These are phyloP conservation scores for Lentinula sp. DNA, from an alignment of 768 basidiomycete genomes.

Conservation along the genomic window DNA sequence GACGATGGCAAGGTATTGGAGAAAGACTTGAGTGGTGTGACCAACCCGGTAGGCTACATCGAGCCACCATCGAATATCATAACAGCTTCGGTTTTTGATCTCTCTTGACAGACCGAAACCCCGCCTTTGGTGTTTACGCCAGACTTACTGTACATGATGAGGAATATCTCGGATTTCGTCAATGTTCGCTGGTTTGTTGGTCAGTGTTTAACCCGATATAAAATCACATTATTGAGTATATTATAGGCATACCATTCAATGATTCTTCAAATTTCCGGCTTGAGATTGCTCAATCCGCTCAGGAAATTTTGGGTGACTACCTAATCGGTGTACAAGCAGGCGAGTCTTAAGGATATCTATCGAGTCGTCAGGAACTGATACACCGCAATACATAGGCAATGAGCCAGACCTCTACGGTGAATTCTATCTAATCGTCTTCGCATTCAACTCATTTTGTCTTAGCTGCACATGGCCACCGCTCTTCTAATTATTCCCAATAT, in stretches of 20 bases:
- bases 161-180: constrained; percentile 35
- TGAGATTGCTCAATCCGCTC: constrained; percentile 38
- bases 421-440: not conserved
- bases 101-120: constrained; percentile 37
- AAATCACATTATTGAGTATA: not conserved
- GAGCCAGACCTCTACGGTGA: constrained; percentile 31
- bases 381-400: not conserved
- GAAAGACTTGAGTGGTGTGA: constrained; percentile 24
- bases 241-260: constrained; percentile 40
- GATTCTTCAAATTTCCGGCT: constrained; percentile 33
- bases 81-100: not conserved
- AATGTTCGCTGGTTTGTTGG: constrained; percentile 47
- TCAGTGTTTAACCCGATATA: constrained; percentile 7
- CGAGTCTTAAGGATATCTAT: constrained; percentile 19
- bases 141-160: constrained; percentile 49
- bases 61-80: not conserved
- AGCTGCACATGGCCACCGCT: constrained; percentile 17
- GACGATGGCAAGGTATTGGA: constrained; percentile 30
- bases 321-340: constrained; percentile 49
- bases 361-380: not conserved
- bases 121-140: constrained; percentile 44
- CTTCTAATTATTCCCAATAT: not conserved
- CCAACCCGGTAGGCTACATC: constrained; percentile 19
- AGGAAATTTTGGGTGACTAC: constrained; percentile 44
- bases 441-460: constrained; percentile 34